These are phyloP conservation scores for Penicillium sumatraense DNA, from an alignment of 2,329 filamentous ascomycete genomes.

Conservation along the genomic window DNA sequence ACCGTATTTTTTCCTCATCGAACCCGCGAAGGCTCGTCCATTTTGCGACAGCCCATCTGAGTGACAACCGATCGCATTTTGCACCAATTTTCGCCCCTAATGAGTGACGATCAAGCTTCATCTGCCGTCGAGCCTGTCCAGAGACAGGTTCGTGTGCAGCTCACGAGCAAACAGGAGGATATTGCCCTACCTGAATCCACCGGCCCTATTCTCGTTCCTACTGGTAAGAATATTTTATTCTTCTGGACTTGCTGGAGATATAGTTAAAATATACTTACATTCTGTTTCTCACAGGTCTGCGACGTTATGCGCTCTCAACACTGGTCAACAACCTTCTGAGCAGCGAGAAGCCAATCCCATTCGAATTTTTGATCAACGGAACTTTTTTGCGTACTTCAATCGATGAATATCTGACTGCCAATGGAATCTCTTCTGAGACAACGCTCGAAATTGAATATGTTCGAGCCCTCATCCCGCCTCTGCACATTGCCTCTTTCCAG, in stretches of 20 bases:
- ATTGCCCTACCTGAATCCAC: slow-evolving; percentile 59
- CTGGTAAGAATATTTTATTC: slow-evolving; percentile 47
- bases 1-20: slow-evolving; percentile 45
- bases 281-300: slow-evolving; percentile 48
- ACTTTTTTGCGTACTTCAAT: slow-evolving; percentile 87
- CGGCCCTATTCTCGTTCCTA: slow-evolving; percentile 62
- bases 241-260: not conserved
- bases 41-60: slow-evolving; percentile 32
- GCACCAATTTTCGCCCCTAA: slow-evolving; percentile 21
- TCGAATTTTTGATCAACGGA: slow-evolving; percentile 96
- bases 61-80: slow-evolving; percentile 18
- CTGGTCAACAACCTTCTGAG: slow-evolving; percentile 66
- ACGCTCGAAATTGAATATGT: slow-evolving; percentile 92
- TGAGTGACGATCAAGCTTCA: slow-evolving; percentile 30
- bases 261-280: slow-evolving; percentile 19
- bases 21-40: slow-evolving; percentile 32
- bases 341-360: slow-evolving; percentile 55
- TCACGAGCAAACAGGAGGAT: slow-evolving; percentile 58
- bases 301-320: slow-evolving; percentile 64
- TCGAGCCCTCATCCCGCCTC: slow-evolving; percentile 83
- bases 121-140: slow-evolving; percentile 34
- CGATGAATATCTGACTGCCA: slow-evolving; percentile 83
- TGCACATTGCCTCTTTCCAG: slow-evolving; percentile 89
- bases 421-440: slow-evolving; percentile 87
- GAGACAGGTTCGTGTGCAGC: slow-evolving; percentile 59